These are phyloP conservation scores for Gossypium rotundifolium DNA, from an alignment of 345 rosid genomes.

Conservation along the genomic window DNA sequence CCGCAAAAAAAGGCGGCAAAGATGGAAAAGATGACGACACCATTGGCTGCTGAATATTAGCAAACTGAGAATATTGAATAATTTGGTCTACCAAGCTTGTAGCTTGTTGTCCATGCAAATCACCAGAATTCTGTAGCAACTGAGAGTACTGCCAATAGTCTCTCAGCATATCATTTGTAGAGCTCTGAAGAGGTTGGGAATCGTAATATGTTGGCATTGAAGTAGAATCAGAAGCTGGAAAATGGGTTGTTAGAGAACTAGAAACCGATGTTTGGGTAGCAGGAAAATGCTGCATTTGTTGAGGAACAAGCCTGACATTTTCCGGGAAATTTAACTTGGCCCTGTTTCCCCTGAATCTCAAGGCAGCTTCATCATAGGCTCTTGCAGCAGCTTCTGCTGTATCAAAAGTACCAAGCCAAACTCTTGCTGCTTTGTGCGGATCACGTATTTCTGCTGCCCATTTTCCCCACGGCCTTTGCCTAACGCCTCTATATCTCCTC, in stretches of 20 bases:
- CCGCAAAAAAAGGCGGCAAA: constrained; percentile 17
- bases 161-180: constrained; percentile 13
- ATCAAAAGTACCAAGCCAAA: constrained; percentile 87
- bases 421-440: constrained; percentile 73
- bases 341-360: constrained; percentile 74
- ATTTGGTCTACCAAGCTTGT: constrained; percentile 28
- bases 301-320: constrained; percentile 35
- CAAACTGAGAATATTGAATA: constrained; percentile 30
- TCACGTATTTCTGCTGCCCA: constrained; percentile 96
- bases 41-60: constrained; percentile 11
- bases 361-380: constrained; percentile 85
- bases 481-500: constrained; percentile 70
- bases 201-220: constrained; percentile 19
- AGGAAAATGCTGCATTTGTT: constrained; percentile 19
- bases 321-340: constrained; percentile 85
- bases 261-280: constrained; percentile 16
- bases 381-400: constrained; percentile 82
- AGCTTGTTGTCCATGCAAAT: constrained; percentile 18
- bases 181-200: constrained; percentile 13
- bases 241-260: constrained; percentile 11
- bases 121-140: constrained; percentile 37
- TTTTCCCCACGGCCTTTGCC: constrained; percentile 89
- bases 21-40: constrained; percentile 17
- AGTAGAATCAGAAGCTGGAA: background rate
- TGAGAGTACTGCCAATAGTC: constrained; percentile 49